Evolutionary conservation across 1,139 yeast genomes (phyloP), one percentile per base, ranked within the genome.

Genomic region (Candida dubliniensis): DNA sequence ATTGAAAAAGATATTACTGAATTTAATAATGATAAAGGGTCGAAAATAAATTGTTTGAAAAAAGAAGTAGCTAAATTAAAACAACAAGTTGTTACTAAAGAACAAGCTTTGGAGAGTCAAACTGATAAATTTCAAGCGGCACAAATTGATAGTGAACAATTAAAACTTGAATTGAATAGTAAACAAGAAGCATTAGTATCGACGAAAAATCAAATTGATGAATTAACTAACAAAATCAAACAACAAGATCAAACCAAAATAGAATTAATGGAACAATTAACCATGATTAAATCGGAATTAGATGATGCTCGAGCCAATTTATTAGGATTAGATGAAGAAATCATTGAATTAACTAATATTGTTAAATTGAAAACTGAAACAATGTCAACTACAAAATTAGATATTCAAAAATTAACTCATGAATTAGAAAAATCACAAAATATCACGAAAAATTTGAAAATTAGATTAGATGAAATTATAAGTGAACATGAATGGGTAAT

Each of bases 1-100:
- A 82, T 88, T 45, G 89, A 87, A 57, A 76, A 71, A 30, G 99
- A 95, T 61, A 87, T 90, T 71, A 71, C 74, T 42, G 99, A 95
- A 54, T 91, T 91, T 61, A 81, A 79, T 48, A 73, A 70, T 44
- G 87, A 95, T 61, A 91, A 90, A 54, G 89, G 91, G 0, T 78
- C 84, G 1, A 95, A 93, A 61, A 72, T 95, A 47, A 79, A 81
- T 44, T 80, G 86, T 52, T 68, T 95, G 44, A 80, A 82, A 55
- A 55, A 61, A 24, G 91, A 87, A 51, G 71, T 86, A 10, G 58
- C 60, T 2, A 39, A 49, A 5, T 59, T 84, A 39, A 65, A 74
- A 14, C 51, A 58, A 11, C 58, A 64, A 26, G 63, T 84, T 0
- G 52, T 53, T 2, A 50, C 66, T 1, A 69, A 78, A 43, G 82